Evolutionary conservation across 2,329 filamentous ascomycete genomes (phyloP).

Genomic region (Aureobasidium sp.): DNA sequence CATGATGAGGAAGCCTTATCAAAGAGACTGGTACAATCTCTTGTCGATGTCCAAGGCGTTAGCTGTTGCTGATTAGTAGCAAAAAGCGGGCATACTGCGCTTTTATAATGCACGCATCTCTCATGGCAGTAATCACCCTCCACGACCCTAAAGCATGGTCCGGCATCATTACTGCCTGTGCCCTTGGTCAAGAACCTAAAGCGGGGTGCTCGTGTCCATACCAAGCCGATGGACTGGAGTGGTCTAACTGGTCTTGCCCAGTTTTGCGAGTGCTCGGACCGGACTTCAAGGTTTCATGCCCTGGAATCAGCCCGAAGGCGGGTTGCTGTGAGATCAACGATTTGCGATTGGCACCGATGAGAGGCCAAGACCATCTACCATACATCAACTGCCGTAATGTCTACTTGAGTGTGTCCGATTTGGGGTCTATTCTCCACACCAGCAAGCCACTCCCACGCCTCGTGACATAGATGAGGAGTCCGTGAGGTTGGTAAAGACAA

Average conservation of each 20-base stretch:
- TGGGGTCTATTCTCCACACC: not conserved
- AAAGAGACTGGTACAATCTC: slow-evolving; percentile 8
- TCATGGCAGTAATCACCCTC: not conserved
- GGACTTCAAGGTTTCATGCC: not conserved
- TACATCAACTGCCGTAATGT: not conserved
- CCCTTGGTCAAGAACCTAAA: not conserved
- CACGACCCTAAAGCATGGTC: not conserved
- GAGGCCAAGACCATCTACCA: not conserved
- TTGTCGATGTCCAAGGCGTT: slow-evolving; percentile 7
- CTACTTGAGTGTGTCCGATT: not conserved
- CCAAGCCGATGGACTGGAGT: not conserved
- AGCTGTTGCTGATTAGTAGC: not conserved
- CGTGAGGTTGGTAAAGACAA: slow-evolving; percentile 8
- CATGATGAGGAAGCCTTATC: slow-evolving; percentile 11
- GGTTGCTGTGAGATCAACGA: not conserved
- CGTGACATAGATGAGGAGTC: not conserved
- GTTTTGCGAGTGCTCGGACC: not conserved
- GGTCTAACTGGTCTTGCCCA: not conserved
- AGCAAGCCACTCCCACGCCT: not conserved
- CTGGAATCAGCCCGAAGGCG: not conserved
- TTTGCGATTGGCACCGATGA: not conserved
- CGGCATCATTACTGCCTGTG: not conserved
- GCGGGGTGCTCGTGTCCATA: slow-evolving; percentile 1
- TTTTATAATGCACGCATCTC: not conserved
- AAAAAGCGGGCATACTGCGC: not conserved